phyloP scores from a whole-genome alignment of 495 filamentous ascomycete species.

The Lasiosphaeriaceae sp. region DNA sequence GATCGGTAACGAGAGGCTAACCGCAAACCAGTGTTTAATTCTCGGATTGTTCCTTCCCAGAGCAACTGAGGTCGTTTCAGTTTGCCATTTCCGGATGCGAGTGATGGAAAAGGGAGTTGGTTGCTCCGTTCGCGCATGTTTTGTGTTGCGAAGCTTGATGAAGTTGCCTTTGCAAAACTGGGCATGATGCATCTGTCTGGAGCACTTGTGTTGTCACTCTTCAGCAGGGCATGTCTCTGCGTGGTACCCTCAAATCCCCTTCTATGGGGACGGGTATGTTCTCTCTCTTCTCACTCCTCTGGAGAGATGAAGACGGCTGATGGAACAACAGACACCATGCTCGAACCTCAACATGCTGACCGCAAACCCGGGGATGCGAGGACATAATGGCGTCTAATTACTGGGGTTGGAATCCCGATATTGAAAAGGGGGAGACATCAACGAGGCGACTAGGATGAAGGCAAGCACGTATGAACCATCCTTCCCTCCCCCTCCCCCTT shows the following conservation, averaged over 20 bases:
- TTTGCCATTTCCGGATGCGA: too few relatives aligned
- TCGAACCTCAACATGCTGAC: not conserved
- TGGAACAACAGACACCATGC: slow-evolving; percentile 1
- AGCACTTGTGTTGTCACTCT: too few relatives aligned
- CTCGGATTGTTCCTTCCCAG: too few relatives aligned
- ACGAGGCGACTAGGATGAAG: not conserved
- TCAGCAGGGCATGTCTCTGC: not conserved
- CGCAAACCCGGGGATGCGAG: not conserved
- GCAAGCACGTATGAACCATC: slow-evolving; percentile 1
- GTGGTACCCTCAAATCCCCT: not conserved
- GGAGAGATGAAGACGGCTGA: not conserved
- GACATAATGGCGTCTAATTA: slow-evolving; percentile 9
- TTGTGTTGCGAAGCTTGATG: too few relatives aligned
- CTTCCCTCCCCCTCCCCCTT: too few relatives aligned
- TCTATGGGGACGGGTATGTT: not conserved
- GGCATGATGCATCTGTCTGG: too few relatives aligned
- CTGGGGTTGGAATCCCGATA: slow-evolving; percentile 11
- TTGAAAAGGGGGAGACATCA: slow-evolving; percentile 2
- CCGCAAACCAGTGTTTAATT: too few relatives aligned
- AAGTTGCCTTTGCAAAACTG: too few relatives aligned
- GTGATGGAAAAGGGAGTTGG: too few relatives aligned
- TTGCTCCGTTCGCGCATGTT: too few relatives aligned
- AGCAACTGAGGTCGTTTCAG: too few relatives aligned
- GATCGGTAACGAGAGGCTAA: too few relatives aligned
- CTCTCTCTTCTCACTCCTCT: not conserved